Evolutionary conservation across 495 filamentous ascomycete genomes (phyloP).

Genomic region (Podospora pseudocomata): DNA sequence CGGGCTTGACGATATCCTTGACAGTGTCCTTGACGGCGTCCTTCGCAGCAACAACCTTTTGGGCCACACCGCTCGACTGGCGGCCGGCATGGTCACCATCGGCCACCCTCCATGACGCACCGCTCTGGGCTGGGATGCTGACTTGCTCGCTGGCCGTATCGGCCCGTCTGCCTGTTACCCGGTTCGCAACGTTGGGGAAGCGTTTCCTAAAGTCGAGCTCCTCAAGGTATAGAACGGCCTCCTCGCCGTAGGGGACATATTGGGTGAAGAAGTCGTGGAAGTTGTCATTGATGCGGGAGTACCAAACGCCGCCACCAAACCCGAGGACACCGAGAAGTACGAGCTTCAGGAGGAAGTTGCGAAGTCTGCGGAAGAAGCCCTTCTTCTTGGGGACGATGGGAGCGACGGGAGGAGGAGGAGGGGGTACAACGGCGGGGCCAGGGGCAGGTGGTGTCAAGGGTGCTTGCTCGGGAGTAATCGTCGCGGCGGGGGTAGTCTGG

Average conservation of each 20-base stretch:
- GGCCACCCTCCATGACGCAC: slow-evolving; percentile 76
- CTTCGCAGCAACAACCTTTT: slow-evolving; percentile 34
- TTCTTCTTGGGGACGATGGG: slow-evolving; percentile 58
- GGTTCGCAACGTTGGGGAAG: slow-evolving; percentile 69
- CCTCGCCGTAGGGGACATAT: slow-evolving; percentile 91
- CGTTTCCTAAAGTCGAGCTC: slow-evolving; percentile 90
- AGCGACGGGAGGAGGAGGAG: slow-evolving; percentile 31
- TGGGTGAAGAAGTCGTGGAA: slow-evolving; percentile 99
- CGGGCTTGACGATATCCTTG: slow-evolving; percentile 22
- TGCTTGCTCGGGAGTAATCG: slow-evolving; percentile 58
- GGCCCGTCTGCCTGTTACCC: slow-evolving; percentile 39
- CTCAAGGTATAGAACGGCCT: slow-evolving; percentile 94
- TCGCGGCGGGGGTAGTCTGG: slow-evolving; percentile 42
- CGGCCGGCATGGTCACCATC: slow-evolving; percentile 44
- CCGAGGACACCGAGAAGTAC: slow-evolving; percentile 67
- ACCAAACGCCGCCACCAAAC: slow-evolving; percentile 85
- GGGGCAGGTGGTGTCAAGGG: slow-evolving; percentile 53
- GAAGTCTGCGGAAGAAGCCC: slow-evolving; percentile 66
- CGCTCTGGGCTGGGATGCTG: slow-evolving; percentile 79
- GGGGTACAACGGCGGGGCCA: slow-evolving; percentile 11
- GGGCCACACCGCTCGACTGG: slow-evolving; percentile 41
- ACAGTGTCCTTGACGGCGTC: slow-evolving; percentile 25
- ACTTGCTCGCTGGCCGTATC: slow-evolving; percentile 68
- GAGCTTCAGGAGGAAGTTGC: slow-evolving; percentile 65
- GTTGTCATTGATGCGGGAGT: slow-evolving; percentile 89